A percentile compares a stretch with the other conserved stretches of the same genome.
Evolutionary conservation across 164 flowering plant species (phyloP).

Genomic region (Annona squamosa): DNA sequence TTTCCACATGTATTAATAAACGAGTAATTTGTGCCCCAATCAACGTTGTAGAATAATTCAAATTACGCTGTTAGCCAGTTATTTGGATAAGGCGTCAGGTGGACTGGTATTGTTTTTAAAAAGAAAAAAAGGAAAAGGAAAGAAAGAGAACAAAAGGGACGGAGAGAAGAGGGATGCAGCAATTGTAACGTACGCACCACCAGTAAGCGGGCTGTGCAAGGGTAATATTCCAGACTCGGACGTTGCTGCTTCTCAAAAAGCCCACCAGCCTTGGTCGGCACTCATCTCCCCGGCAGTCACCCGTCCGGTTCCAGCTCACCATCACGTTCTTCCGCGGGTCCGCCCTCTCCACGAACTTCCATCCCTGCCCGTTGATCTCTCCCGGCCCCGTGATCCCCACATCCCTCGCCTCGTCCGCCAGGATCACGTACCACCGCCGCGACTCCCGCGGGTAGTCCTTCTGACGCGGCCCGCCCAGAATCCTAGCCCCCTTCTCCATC

Average conservation of each 20-base stretch:
- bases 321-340: conserved; percentile 80
- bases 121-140: no score
- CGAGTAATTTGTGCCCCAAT: no score
- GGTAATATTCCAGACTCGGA: conserved; percentile 41
- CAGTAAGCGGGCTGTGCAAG: conserved; percentile 73
- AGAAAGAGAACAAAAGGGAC: not conserved
- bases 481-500: conserved; percentile 41
- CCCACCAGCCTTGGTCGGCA: conserved; percentile 89
- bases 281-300: conserved; percentile 79
- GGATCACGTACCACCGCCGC: conserved; percentile 65
- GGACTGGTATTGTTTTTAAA: no score
- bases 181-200: conserved; percentile 45
- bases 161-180: not conserved
- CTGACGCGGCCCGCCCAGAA: conserved; percentile 56
- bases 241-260: conserved; percentile 52
- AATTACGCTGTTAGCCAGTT: no score
- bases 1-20: no score
- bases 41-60: no score
- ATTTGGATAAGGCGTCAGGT: no score
- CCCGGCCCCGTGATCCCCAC: conserved; percentile 92
- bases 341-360: conserved; percentile 48
- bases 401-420: conserved; percentile 68
- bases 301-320: conserved; percentile 92
- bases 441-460: conserved; percentile 55
- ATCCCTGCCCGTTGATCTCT: conserved; percentile 73